Conservation (phyloP, 225 moss, liverwort and hornwort genomes). For the Pleurozium schreberi region DNA sequence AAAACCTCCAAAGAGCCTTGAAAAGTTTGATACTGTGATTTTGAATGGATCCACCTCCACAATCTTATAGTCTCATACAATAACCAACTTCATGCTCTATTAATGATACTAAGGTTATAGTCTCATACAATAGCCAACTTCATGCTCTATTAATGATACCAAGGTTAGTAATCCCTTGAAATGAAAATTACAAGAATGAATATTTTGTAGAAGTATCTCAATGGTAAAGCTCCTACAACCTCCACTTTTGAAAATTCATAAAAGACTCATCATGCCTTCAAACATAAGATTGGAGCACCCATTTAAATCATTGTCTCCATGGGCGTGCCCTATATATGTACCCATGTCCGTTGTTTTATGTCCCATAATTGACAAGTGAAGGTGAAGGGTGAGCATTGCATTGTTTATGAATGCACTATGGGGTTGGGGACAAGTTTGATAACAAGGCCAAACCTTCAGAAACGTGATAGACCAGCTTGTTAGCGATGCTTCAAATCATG, state of each 20-base stretch:
- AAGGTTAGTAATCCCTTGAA: not conserved
- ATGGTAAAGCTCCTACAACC: not conserved
- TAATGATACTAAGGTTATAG: not conserved
- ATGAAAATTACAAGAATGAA: not conserved
- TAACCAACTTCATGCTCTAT: not conserved
- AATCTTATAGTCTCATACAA: not conserved
- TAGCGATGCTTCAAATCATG: not conserved
- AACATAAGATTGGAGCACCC: no score
- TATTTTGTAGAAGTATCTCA: not conserved
- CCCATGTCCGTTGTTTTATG: no score
- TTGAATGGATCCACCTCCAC: not conserved
- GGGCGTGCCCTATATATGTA: no score
- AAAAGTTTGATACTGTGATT: not conserved
- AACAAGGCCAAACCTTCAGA: not conserved
- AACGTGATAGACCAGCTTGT: not conserved
- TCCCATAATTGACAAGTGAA: no score
- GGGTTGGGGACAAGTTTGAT: no score
- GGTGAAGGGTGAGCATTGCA: no score
- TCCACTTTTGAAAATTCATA: not conserved
- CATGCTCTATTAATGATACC: not conserved
- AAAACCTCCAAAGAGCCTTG: not conserved
- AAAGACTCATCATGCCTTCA: not conserved
- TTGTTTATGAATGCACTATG: no score
- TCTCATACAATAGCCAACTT: not conserved
- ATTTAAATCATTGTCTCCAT: no score